Evolutionary conservation across 441 rosid species (phyloP), one percentile per base, ranked within the genome.

Genomic region (Populus hybrid): DNA sequence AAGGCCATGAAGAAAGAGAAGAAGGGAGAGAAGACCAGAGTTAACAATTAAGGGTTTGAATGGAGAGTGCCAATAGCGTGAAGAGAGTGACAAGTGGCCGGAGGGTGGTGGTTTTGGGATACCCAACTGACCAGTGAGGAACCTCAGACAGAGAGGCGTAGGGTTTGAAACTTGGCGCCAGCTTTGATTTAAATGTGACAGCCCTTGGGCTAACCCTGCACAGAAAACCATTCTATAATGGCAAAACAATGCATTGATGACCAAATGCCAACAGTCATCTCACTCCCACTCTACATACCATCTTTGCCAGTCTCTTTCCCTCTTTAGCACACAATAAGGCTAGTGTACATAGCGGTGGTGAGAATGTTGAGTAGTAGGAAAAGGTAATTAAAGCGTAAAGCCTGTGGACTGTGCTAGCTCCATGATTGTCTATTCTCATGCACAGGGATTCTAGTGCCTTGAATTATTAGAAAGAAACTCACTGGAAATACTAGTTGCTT

Each of bases 41-140:
- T 72, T 73, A 69, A 21, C 76, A 73, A 73, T 38, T 54, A 54
- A 28, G 85, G 64, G 40, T 69, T 10, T 21, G 69, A 66, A 66
- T 10, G 57, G 64, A 32, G 74, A 71, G 50, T 14, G 69, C 79
- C 73, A 77, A 72, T 73, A 73, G 75, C 8, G 70, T 10, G 67
- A 67, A 36, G 79, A 32, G 50, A 81, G 81, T 73, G 95, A 84
- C 95, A 89, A 77, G 73, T 88, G 93, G 89, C 85, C 83, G 83
- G 77, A 70, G 79, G 72, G 65, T 64, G 80, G 77, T 77, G 86
- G 86, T 84, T 79, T 88, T 34, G 89, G 89, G 88, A 84, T 88
- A 79, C 79, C 64, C 85, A 88, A 80, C 86, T 73, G 86, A 83
- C 90, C 91, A 84, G 63, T 85, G 78, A 81, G 66, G 36, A 84